Percentiles rank a stretch among this genome's conserved stretches.
Conservation (phyloP, 768 basidiomycete species). For the Multifurca ochricompacta region DNA sequence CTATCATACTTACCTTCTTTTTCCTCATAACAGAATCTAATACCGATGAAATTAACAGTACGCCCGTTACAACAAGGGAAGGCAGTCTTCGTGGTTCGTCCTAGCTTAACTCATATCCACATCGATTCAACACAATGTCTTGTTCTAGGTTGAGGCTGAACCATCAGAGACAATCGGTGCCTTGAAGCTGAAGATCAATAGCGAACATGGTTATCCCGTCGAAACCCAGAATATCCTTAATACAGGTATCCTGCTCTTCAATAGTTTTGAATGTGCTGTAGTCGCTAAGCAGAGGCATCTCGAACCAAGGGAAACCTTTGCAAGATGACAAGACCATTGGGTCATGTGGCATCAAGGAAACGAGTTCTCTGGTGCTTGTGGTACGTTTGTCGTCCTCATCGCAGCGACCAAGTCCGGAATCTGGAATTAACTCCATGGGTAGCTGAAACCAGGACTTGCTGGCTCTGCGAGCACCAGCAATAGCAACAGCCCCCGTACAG, state of each 20-base stretch:
- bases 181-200: slow-evolving; percentile 79
- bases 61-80: slow-evolving; percentile 77
- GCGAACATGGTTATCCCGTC: slow-evolving; percentile 62
- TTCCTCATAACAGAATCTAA: not conserved
- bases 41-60: slow-evolving; percentile 80
- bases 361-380: slow-evolving; percentile 97
- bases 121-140: not conserved
- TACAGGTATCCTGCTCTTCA: slow-evolving; percentile 49
- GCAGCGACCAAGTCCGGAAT: slow-evolving; percentile 57
- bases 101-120: not conserved
- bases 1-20: not conserved
- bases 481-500: not conserved
- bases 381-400: slow-evolving; percentile 32
- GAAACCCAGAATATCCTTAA: slow-evolving; percentile 89
- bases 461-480: slow-evolving; percentile 23
- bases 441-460: slow-evolving; percentile 49
- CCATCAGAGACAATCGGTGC: slow-evolving; percentile 61
- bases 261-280: slow-evolving; percentile 7
- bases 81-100: slow-evolving; percentile 71
- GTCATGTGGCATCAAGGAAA: slow-evolving; percentile 89
- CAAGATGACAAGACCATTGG: slow-evolving; percentile 80
- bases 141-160: slow-evolving; percentile 65
- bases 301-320: slow-evolving; percentile 75
- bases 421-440: not conserved
- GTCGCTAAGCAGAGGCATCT: slow-evolving; percentile 6